These are phyloP conservation scores for Candida easanensis DNA, from an alignment of 805 yeast species.

Conservation along the genomic window DNA sequence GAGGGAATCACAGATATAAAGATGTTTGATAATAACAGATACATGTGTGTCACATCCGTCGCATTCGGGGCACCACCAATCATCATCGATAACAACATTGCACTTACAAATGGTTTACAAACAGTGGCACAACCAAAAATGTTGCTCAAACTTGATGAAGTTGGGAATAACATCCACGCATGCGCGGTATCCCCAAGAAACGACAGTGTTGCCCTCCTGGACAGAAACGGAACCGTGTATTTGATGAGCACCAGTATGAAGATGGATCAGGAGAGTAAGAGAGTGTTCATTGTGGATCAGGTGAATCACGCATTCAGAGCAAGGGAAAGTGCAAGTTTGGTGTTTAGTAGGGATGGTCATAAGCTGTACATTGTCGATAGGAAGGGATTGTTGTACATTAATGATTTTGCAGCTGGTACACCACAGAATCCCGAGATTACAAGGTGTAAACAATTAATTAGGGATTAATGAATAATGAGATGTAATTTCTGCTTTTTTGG, in stretches of 20 bases:
- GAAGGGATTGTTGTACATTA: constrained; percentile 73
- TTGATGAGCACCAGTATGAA: constrained; percentile 58
- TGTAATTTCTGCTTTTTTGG: background rate
- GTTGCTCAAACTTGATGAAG: constrained; percentile 65
- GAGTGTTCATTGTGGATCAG: constrained; percentile 58
- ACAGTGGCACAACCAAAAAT: constrained; percentile 59
- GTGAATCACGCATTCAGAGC: constrained; percentile 72
- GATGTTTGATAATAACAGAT: constrained; percentile 65
- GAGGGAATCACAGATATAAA: constrained; percentile 86
- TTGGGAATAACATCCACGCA: constrained; percentile 76
- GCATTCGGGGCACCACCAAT: constrained; percentile 68
- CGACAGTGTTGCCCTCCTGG: constrained; percentile 79
- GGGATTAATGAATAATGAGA: constrained; percentile 11
- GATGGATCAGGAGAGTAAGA: constrained; percentile 52
- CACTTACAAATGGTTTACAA: constrained; percentile 36
- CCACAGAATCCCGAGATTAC: constrained; percentile 64
- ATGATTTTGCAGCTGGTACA: constrained; percentile 85
- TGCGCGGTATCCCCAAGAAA: constrained; percentile 81
- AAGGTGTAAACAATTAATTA: constrained; percentile 46
- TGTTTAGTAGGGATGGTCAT: constrained; percentile 80
- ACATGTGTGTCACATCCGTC: constrained; percentile 55
- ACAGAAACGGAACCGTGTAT: constrained; percentile 73
- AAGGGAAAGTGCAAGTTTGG: constrained; percentile 74
- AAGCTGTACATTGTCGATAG: constrained; percentile 74
- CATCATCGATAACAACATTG: constrained; percentile 61